These are phyloP conservation scores for Colletotrichum abscissum DNA, from an alignment of 2,329 filamentous ascomycete species.

Conservation along the genomic window DNA sequence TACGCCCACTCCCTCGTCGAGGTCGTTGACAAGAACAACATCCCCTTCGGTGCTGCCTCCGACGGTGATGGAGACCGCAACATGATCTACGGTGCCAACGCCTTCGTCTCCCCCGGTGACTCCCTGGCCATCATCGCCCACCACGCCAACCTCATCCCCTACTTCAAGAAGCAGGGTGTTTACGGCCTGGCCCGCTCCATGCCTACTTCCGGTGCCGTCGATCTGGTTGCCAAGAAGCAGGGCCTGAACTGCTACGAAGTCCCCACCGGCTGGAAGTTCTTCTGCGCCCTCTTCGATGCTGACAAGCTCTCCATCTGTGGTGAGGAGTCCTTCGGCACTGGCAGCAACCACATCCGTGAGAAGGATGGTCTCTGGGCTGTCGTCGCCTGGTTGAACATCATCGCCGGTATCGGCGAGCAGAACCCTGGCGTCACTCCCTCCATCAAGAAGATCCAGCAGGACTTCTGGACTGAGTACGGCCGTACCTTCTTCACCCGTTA, in stretches of 20 bases:
- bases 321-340: constrained; percentile 97
- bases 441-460: constrained; percentile 95
- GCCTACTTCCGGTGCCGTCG: constrained; percentile 95
- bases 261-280: constrained; percentile 99
- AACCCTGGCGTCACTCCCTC: constrained; percentile 84
- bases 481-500: constrained; percentile 99
- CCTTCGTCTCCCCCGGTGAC: constrained; percentile 97
- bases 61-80: constrained; percentile 98
- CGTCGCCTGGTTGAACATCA: constrained; percentile 98
- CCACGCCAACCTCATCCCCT: constrained; percentile 95
- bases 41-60: constrained; percentile 96
- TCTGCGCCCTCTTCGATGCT: constrained; percentile 94
- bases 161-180: constrained; percentile 97
- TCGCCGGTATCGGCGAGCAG: constrained; percentile 89
- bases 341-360: constrained; percentile 98
- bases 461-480: constrained; percentile 97
- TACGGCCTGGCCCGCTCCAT: constrained; percentile 96
- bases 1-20: constrained; percentile 97
- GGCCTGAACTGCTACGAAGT: constrained; percentile 94
- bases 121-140: constrained; percentile 98
- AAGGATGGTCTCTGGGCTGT: constrained; percentile 99
- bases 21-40: constrained; percentile 87
- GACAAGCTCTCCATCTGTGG: constrained; percentile 98
- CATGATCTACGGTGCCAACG: constrained; percentile 99
- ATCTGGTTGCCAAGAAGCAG: constrained; percentile 95